These are phyloP conservation scores for Leccinum variicolor DNA, from an alignment of 768 basidiomycete species.

Conservation along the genomic window DNA sequence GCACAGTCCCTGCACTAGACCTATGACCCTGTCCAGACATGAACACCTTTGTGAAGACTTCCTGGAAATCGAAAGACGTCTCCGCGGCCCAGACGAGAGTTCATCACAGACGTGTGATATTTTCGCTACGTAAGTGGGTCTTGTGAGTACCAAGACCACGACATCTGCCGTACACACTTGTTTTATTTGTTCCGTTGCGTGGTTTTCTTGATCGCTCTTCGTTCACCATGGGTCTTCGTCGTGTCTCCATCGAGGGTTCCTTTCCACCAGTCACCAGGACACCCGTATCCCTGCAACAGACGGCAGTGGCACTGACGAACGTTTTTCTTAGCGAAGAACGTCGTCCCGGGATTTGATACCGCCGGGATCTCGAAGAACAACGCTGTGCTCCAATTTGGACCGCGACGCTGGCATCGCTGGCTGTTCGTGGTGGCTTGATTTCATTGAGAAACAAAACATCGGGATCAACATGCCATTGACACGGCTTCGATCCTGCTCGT, in stretches of 20 bases:
- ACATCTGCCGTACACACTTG: background rate
- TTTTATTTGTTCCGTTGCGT: background rate
- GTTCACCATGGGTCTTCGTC: background rate
- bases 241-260: background rate
- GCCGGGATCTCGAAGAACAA: background rate
- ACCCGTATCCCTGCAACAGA: background rate
- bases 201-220: background rate
- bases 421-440: background rate
- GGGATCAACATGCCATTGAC: background rate
- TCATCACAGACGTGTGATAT: background rate
- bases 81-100: slow-evolving; percentile 1
- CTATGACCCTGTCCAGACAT: background rate
- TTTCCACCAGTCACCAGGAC: background rate
- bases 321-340: background rate
- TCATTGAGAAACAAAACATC: background rate
- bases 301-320: background rate
- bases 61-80: slow-evolving; percentile 1
- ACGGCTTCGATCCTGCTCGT: background rate
- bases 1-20: background rate
- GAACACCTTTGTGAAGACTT: slow-evolving; percentile 5
- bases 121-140: background rate
- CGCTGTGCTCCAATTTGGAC: background rate
- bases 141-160: background rate
- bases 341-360: background rate
- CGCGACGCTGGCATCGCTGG: background rate